Conservation (phyloP, 441 rosid genomes). For the Flueggea neowawraea region DNA sequence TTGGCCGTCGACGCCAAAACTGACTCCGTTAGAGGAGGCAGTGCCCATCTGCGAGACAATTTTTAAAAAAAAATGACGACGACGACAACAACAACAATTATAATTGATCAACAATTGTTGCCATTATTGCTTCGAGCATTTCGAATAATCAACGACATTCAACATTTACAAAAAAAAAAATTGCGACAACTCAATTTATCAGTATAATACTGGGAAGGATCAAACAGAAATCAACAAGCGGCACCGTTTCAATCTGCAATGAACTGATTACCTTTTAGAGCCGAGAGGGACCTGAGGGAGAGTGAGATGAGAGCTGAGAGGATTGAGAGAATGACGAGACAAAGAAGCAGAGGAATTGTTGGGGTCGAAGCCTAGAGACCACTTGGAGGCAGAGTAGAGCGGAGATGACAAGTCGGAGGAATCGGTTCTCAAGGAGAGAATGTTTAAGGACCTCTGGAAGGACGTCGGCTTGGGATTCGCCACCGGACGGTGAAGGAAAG, state of each 20-base stretch:
- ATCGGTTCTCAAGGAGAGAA: constrained; percentile 46
- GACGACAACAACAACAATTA: too few relatives aligned
- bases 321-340: constrained; percentile 67
- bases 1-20: constrained; percentile 79
- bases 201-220: too few relatives aligned
- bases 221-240: not conserved
- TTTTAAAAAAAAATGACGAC: not conserved
- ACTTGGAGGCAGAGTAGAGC: constrained; percentile 65
- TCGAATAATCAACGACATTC: too few relatives aligned
- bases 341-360: constrained; percentile 20
- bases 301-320: constrained; percentile 75
- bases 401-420: constrained; percentile 54
- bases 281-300: constrained; percentile 93
- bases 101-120: not conserved
- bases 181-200: too few relatives aligned
- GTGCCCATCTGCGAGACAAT: constrained; percentile 58
- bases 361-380: constrained; percentile 46
- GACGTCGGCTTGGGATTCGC: constrained; percentile 47
- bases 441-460: constrained; percentile 88
- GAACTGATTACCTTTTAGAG: constrained; percentile 57
- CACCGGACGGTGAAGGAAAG: not conserved
- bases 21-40: constrained; percentile 51
- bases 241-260: too few relatives aligned
- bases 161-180: too few relatives aligned
- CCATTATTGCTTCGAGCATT: too few relatives aligned